These are phyloP conservation scores for Hypericum androsaemum DNA, from an alignment of 345 rosid genomes.

Conservation along the genomic window DNA sequence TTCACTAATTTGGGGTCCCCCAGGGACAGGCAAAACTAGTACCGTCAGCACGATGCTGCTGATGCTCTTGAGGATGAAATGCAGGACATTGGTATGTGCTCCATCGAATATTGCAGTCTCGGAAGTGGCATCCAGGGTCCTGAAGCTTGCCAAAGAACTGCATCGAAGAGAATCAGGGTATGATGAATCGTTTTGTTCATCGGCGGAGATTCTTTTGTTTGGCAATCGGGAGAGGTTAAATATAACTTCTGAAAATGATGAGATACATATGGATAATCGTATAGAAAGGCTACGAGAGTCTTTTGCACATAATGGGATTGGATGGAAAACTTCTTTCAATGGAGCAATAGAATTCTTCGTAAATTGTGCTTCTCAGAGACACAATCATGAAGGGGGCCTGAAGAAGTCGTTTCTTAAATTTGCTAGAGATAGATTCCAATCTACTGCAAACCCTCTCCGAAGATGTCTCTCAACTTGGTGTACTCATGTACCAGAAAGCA, in stretches of 20 bases:
- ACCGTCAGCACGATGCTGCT: conserved; percentile 28
- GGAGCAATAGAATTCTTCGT: conserved; percentile 26
- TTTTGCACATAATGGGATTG: conserved; percentile 13
- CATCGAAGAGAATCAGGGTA: conserved; percentile 4
- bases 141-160: conserved; percentile 7
- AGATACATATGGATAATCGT: conserved; percentile 33
- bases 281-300: conserved; percentile 16
- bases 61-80: conserved; percentile 23
- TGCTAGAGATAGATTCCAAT: not conserved
- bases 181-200: conserved; percentile 6
- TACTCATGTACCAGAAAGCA: not conserved
- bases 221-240: conserved; percentile 20
- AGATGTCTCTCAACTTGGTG: not conserved
- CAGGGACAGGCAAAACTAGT: too few relatives aligned
- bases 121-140: conserved; percentile 31
- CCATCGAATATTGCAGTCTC: conserved; percentile 40
- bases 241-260: conserved; percentile 18
- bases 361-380: conserved; percentile 13
- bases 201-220: conserved; percentile 30
- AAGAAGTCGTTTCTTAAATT: not conserved
- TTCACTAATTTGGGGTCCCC: too few relatives aligned
- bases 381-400: not conserved
- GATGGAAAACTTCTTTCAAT: conserved; percentile 26
- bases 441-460: not conserved
- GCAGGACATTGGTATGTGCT: conserved; percentile 38